phyloP scores from a whole-genome alignment of 2,329 filamentous ascomycete species.

The Chalaropsis ovoidea region DNA sequence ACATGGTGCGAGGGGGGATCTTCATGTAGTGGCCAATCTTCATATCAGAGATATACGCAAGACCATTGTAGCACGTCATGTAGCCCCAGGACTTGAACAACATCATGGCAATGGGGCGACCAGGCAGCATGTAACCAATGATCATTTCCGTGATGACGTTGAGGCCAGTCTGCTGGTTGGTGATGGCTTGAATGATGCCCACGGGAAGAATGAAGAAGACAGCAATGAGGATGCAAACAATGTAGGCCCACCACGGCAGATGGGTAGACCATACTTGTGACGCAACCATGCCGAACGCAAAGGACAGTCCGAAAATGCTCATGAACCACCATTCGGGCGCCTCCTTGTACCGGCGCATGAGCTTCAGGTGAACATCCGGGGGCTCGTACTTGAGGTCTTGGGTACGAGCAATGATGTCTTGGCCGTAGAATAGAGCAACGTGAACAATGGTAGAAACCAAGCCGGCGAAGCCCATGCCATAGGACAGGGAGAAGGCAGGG shows the following conservation, averaged over 20 bases:
- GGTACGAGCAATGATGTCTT: slow-evolving; percentile 36
- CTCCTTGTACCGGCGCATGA: slow-evolving; percentile 48
- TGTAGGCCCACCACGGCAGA: slow-evolving; percentile 38
- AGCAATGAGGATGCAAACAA: slow-evolving; percentile 36
- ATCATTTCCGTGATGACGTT: slow-evolving; percentile 43
- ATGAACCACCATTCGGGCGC: slow-evolving; percentile 50
- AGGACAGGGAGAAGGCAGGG: slow-evolving; percentile 46
- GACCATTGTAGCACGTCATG: slow-evolving; percentile 39
- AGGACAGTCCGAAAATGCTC: slow-evolving; percentile 38
- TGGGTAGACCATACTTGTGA: slow-evolving; percentile 35
- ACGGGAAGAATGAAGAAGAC: slow-evolving; percentile 37
- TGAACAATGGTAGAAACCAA: slow-evolving; percentile 46
- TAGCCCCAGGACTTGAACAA: slow-evolving; percentile 41
- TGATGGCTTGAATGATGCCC: slow-evolving; percentile 41
- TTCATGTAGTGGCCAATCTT: slow-evolving; percentile 48
- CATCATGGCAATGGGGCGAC: slow-evolving; percentile 42
- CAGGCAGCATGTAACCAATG: slow-evolving; percentile 41
- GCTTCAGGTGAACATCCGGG: slow-evolving; percentile 42
- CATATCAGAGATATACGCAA: slow-evolving; percentile 41
- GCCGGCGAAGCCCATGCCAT: slow-evolving; percentile 49
- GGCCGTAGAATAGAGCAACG: slow-evolving; percentile 43
- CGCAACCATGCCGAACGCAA: slow-evolving; percentile 39
- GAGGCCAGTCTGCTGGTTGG: slow-evolving; percentile 40
- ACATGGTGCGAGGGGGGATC: slow-evolving; percentile 42
- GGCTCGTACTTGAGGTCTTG: slow-evolving; percentile 34